Conservation (phyloP, 306 rosid species). For the Gillenia trifoliata region DNA sequence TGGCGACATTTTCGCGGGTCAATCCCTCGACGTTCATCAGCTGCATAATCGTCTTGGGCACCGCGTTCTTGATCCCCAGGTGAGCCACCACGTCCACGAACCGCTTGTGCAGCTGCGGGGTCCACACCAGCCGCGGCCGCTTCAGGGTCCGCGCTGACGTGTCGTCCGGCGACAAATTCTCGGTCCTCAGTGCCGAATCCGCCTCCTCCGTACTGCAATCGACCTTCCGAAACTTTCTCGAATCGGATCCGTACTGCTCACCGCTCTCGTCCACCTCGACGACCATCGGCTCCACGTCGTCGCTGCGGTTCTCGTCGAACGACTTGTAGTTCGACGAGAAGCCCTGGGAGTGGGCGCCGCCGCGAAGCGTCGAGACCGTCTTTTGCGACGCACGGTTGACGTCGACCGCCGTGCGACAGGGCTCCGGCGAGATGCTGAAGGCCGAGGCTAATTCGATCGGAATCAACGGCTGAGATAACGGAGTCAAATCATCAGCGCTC, state of each 20-base stretch:
- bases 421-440: constrained; percentile 75
- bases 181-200: constrained; percentile 46
- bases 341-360: constrained; percentile 39
- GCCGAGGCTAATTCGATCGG: constrained; percentile 81
- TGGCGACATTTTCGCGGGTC: constrained; percentile 93
- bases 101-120: constrained; percentile 85
- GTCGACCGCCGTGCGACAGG: constrained; percentile 46
- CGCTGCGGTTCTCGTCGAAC: constrained; percentile 17
- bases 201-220: constrained; percentile 53
- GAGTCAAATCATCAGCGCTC: constrained; percentile 49
- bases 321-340: constrained; percentile 44
- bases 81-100: constrained; percentile 92
- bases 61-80: constrained; percentile 84
- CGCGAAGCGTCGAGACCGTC: constrained; percentile 61
- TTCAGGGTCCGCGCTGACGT: constrained; percentile 43
- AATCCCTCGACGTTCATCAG: constrained; percentile 94
- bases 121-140: constrained; percentile 88
- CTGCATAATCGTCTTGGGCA: constrained; percentile 90
- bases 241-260: constrained; percentile 43
- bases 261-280: constrained; percentile 39
- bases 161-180: constrained; percentile 34
- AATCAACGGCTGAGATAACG: constrained; percentile 63
- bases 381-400: constrained; percentile 75
- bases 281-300: constrained; percentile 29
- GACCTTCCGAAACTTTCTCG: constrained; percentile 49